Conservation (phyloP, 75 land plant genomes). For the Cryptomeria japonica region DNA sequence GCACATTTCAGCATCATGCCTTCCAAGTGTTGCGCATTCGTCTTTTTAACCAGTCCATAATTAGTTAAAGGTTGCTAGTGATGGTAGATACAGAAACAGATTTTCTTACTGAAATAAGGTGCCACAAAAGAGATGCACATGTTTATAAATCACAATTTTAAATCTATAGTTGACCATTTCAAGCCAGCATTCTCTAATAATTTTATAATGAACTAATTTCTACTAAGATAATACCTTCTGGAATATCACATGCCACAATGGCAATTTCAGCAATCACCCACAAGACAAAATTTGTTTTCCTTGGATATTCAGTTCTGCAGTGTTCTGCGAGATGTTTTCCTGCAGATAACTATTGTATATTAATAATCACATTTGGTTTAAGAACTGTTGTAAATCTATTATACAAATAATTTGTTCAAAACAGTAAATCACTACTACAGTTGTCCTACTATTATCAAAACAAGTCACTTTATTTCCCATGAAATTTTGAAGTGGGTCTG, state of each 20-base stretch:
- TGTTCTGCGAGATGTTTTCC: conserved; percentile 89
- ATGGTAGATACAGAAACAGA: not conserved
- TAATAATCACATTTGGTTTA: not conserved
- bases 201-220: not conserved
- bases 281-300: conserved; percentile 42
- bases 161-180: not conserved
- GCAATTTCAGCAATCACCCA: conserved; percentile 83
- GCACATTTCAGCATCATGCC: not conserved
- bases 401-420: not conserved
- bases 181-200: not conserved
- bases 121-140: not conserved
- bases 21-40: not conserved
- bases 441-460: not conserved
- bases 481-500: not conserved
- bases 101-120: not conserved
- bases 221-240: conserved; percentile 57
- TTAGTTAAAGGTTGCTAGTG: not conserved
- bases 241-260: conserved; percentile 82
- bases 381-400: not conserved
- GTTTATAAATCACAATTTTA: not conserved
- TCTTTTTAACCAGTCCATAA: not conserved
- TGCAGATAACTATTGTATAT: conserved; percentile 12
- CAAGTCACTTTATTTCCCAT: not conserved
- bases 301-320: conserved; percentile 68
- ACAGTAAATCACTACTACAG: not conserved